Evolutionary conservation across 345 rosid genomes (phyloP), one percentile per base, ranked within the genome.

Genomic region (Iberis pinnata): DNA sequence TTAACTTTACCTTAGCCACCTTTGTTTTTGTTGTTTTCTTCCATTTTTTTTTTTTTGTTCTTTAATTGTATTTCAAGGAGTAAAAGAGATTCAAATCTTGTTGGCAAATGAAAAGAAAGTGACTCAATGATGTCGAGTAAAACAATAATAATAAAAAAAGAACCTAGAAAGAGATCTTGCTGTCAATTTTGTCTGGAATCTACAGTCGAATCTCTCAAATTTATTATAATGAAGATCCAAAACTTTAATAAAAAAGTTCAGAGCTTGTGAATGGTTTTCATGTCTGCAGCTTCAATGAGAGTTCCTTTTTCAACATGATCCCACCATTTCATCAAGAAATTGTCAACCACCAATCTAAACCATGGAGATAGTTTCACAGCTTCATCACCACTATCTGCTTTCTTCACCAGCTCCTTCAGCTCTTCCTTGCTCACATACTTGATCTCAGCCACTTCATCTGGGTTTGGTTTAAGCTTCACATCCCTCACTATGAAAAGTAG

Each of bases 311-410:
- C 81, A 0, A 86, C 81, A 43, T 74, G 83, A 25, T 89, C 93
- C 97, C 97, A 89, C 95, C 93, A 86, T 49, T 80, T 78, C 70
- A 83, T 78, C 77, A 89, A 72, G 80, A 86, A 89, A 64, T 89
- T 81, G 56, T 89, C 95, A 19, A 81, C 93, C 0, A 86, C 81
- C 9, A 89, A 73, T 68, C 93, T 81, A 78, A 86, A 89, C 97
- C 95, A 86, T 7, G 97, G 95, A 4, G 95, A 81, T 57, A 89
- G 56, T 72, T 86, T 83, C 75, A 89, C 51, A 16, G 80, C 89
- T 10, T 68, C 93, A 58, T 89, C 95, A 2, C 97, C 95, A 0
- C 79, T 80, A 70, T 89, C 97, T 7, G 81, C 89, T 70, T 83
- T 86, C 70, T 79, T 82, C 75, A 89, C 49, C 25, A 89, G 73